These are phyloP conservation scores for Exophiala oligosperma DNA, from an alignment of 2,329 filamentous ascomycete genomes.

Conservation along the genomic window DNA sequence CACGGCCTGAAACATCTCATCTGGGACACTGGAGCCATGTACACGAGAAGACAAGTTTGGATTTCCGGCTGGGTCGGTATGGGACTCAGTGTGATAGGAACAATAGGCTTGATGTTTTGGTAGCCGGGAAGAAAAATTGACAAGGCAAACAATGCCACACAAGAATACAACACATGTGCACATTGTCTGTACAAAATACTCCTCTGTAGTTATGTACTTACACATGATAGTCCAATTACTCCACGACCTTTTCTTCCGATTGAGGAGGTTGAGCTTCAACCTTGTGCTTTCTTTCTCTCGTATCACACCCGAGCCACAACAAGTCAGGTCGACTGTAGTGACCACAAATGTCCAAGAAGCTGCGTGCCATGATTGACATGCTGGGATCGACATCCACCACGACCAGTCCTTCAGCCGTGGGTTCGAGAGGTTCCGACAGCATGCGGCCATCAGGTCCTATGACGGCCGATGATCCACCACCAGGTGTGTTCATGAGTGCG, in stretches of 20 bases:
- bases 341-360: constrained; percentile 48
- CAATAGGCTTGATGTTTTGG: constrained; percentile 17
- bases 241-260: constrained; percentile 2
- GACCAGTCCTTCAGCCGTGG: constrained; percentile 47
- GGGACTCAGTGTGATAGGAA: constrained; percentile 11
- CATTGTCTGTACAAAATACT: too few species aligned
- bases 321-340: constrained; percentile 55
- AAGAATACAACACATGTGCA: too few species aligned
- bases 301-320: constrained; percentile 47
- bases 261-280: constrained; percentile 6
- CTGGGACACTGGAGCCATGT: constrained; percentile 65
- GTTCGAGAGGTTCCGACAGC: constrained; percentile 40
- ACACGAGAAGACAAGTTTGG: constrained; percentile 64
- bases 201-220: not conserved
- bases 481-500: constrained; percentile 41
- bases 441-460: constrained; percentile 54
- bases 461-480: constrained; percentile 49
- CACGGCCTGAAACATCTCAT: constrained; percentile 69
- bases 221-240: not conserved
- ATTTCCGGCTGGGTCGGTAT: constrained; percentile 61
- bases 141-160: too few species aligned
- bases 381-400: constrained; percentile 51
- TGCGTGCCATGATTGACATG: constrained; percentile 41
- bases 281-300: constrained; percentile 21
- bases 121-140: not conserved